phyloP scores from a whole-genome alignment of 2,329 filamentous ascomycete genomes.

The Epichloe baconii region DNA sequence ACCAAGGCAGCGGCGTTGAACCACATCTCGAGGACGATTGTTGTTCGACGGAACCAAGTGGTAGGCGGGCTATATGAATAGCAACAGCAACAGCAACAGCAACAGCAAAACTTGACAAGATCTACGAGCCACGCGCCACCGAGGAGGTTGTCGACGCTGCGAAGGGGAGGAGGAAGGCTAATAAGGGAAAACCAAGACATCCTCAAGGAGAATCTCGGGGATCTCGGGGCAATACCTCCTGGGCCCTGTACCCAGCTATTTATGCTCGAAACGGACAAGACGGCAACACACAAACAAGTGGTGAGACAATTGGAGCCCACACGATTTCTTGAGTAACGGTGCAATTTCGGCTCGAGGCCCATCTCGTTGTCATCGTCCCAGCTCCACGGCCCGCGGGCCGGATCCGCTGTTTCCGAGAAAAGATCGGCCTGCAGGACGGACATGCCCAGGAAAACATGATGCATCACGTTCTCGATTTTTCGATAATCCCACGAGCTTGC shows the following conservation, averaged over 20 bases:
- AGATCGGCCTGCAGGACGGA: no score
- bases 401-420: no score
- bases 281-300: neutral
- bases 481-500: no score
- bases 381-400: no score
- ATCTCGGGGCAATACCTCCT: neutral
- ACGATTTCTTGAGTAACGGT: neutral
- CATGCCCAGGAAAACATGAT: no score
- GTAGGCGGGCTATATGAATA: neutral
- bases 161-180: neutral
- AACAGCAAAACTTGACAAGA: neutral
- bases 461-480: no score
- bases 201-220: neutral
- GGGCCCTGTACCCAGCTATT: neutral
- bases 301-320: neutral
- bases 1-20: constrained; percentile 5
- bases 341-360: neutral
- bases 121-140: neutral
- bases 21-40: constrained; percentile 6
- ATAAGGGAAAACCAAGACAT: neutral
- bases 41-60: neutral
- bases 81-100: neutral
- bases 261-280: neutral
- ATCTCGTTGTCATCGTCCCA: neutral
- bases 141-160: neutral